A percentile compares a stretch with the other conserved stretches of the same genome.
Conservation (phyloP, 257 asterid species). For the Lycium barbarum region DNA sequence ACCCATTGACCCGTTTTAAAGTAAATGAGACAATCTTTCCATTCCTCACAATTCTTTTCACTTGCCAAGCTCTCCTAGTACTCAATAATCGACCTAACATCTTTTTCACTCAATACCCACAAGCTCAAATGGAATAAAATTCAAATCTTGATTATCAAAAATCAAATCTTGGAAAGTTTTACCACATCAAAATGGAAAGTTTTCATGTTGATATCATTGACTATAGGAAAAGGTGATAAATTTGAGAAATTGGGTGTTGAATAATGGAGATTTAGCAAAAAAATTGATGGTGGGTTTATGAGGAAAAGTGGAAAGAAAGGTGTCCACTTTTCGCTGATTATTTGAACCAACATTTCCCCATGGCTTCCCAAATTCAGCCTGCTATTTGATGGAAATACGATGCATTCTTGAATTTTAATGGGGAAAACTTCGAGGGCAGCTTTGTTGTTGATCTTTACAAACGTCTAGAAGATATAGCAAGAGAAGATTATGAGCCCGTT, state of each 20-base stretch:
- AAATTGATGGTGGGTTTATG: constrained; percentile 17
- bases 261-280: constrained; percentile 18
- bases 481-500: too few relatives aligned
- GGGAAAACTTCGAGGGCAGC: too few relatives aligned
- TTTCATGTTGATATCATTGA: neutral
- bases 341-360: too few relatives aligned
- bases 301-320: neutral
- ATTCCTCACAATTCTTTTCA: constrained; percentile 61
- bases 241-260: neutral
- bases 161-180: neutral
- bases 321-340: constrained; percentile 24
- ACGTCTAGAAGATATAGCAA: too few relatives aligned
- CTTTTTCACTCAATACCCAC: constrained; percentile 13
- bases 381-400: too few relatives aligned
- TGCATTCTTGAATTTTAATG: too few relatives aligned
- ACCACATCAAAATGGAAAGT: neutral
- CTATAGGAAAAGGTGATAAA: too few relatives aligned
- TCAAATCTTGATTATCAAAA: neutral
- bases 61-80: constrained; percentile 64
- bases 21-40: constrained; percentile 43
- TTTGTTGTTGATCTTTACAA: too few relatives aligned
- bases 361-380: too few relatives aligned
- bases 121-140: neutral
- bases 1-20: too few relatives aligned
- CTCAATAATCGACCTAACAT: constrained; percentile 72